Evolutionary conservation across 495 filamentous ascomycete genomes (phyloP).

Genomic region (Annulohypoxylon moriforme): DNA sequence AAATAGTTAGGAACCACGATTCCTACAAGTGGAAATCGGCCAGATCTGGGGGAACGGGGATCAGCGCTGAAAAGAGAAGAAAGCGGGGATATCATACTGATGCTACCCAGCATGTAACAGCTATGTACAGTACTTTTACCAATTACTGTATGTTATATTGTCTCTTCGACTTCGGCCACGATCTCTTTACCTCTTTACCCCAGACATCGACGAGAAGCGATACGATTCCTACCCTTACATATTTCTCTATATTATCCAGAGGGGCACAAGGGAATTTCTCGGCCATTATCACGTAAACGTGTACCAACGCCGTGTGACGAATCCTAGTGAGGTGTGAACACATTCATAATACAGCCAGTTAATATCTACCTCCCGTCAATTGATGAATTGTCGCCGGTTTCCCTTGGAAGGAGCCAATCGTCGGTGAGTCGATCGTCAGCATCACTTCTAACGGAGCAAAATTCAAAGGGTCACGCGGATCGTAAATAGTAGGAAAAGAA

Average conservation of each 20-base stretch:
- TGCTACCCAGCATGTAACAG: constrained; percentile 19
- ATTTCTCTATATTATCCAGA: constrained; percentile 9
- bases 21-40: constrained; percentile 9
- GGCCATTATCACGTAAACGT: constrained; percentile 11
- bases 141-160: constrained; percentile 34
- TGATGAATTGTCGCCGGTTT: constrained; percentile 18
- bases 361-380: constrained; percentile 28
- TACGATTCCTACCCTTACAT: constrained; percentile 13
- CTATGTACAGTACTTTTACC: constrained; percentile 32
- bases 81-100: constrained; percentile 25
- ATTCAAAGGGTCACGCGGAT: constrained; percentile 37
- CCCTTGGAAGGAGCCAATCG: constrained; percentile 25
- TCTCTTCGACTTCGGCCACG: background rate
- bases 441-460: constrained; percentile 34
- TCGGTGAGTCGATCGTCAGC: constrained; percentile 23
- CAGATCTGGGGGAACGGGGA: constrained; percentile 34
- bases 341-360: constrained; percentile 14
- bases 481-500: constrained; percentile 15
- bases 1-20: constrained; percentile 21
- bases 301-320: constrained; percentile 14
- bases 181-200: constrained; percentile 2
- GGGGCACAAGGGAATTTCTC: constrained; percentile 6
- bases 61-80: constrained; percentile 25
- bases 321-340: constrained; percentile 28
- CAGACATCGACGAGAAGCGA: constrained; percentile 1